Evolutionary conservation across 371 early-diverging fungal species (phyloP), one percentile per base, ranked within the genome.

Genomic region (Basidiobolus meristosporus): DNA sequence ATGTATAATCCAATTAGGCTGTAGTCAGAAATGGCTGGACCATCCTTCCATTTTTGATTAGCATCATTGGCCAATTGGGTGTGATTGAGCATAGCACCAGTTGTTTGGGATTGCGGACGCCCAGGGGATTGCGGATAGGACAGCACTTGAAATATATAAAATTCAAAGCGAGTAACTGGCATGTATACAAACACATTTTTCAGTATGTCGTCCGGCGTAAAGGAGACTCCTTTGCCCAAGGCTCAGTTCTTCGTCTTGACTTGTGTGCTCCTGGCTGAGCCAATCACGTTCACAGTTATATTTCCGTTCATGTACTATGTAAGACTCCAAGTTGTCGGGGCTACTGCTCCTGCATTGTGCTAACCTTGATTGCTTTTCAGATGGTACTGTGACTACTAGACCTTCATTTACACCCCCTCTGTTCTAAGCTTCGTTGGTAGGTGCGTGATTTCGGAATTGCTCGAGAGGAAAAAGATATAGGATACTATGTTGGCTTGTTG

Each of bases 401-500:
- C 7, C 32, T 21, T 10, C 11, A 38, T 7, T 26, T 26, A 26
- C 10, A 26, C 21, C 12, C 23, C 21, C 7, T 36, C 23, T 30
- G n/a, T 15, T 12, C 32, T 32, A 10, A 31, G 34, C 36, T 15
- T 31, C 7, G n/a, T n/a, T 22, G 29, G 35, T 39, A 43, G 49
- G 49, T 48, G n/a, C 16, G 32, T 18, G 48, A 39, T 30, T 48
- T 48, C 18, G 20, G 29, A 15, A 20, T 48, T 1, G 39, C 40
- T 7, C 38, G 40, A 15, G 41, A 48, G 20, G 40, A 36, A 3
- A 43, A 40, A 14, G 31, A 42, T 14, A 44, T 44, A 32, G 44
- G 49, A 17, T 73, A 59, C 49, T 80, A 77, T 47, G 73, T 71
- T 11, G 74, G 77, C 5, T 31, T 73, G 7, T 47, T 81, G 31